Conservation (phyloP, 176 grass and related monocot genomes). For the Cocos nucifera region DNA sequence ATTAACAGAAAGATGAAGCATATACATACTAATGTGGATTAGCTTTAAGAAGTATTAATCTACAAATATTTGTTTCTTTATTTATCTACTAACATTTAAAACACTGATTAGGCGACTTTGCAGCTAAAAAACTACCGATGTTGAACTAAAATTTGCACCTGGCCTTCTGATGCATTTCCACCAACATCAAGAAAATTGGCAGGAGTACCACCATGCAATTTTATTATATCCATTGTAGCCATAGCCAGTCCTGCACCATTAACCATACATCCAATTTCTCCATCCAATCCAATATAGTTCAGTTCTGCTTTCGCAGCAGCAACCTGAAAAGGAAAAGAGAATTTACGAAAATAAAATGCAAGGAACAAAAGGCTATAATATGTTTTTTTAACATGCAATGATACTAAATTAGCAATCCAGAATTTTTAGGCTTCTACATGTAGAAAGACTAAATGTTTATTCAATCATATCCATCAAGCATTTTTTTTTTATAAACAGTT, state of each 20-base stretch:
- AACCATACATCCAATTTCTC: conserved; percentile 99
- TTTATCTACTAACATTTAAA: not conserved
- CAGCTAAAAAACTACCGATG: not conserved
- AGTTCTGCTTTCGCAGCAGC: conserved; percentile 89
- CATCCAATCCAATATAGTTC: conserved; percentile 98
- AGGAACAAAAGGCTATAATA: not conserved
- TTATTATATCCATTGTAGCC: conserved; percentile 99
- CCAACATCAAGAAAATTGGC: conserved; percentile 99
- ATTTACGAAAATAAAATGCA: not conserved
- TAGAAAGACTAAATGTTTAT: no score
- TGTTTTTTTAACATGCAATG: no score
- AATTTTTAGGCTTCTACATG: no score
- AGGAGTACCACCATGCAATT: conserved; percentile 94
- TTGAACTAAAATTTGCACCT: conserved; percentile 38
- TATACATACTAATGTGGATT: no score
- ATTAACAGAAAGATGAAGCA: no score
- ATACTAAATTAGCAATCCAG: no score
- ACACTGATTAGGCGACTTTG: conserved; percentile 5
- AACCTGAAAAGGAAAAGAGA: conserved; percentile 18
- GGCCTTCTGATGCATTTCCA: conserved; percentile 91
- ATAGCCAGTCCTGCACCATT: conserved; percentile 98
- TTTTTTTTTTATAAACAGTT: no score
- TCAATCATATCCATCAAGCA: no score
- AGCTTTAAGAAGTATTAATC: no score
- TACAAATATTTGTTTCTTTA: no score